Percentiles rank a stretch among this genome's conserved stretches.
Conservation (phyloP, 768 basidiomycete genomes). For the Rubroboletus satanas region DNA sequence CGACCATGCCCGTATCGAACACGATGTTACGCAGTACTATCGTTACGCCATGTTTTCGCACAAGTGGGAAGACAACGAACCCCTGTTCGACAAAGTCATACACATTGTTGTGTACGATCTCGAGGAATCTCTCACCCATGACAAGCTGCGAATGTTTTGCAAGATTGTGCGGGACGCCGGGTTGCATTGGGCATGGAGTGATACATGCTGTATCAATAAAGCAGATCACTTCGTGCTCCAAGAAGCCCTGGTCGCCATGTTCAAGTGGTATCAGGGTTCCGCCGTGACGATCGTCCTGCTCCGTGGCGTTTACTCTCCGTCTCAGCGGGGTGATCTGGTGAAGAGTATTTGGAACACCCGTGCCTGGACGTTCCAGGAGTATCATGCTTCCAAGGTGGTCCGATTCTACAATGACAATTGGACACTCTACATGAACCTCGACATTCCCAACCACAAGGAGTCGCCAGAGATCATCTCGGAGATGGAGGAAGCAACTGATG, state of each 20-base stretch:
- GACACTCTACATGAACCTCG: neutral
- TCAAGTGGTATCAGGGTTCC: neutral
- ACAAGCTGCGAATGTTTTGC: neutral
- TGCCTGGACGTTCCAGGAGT: neutral
- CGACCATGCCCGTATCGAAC: neutral
- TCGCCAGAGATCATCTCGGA: neutral
- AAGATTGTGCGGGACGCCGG: neutral
- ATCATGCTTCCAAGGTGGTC: neutral
- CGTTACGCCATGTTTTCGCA: slow-evolving; percentile 8
- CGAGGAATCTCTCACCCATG: neutral
- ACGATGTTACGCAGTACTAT: neutral
- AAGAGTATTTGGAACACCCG: neutral
- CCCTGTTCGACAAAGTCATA: neutral
- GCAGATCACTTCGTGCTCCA: neutral
- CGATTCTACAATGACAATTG: neutral
- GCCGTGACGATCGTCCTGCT: neutral
- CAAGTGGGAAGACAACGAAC: slow-evolving; percentile 3
- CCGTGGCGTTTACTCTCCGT: neutral
- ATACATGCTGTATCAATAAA: neutral
- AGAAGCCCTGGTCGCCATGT: neutral
- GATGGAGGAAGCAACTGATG: neutral
- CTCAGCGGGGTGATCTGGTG: neutral
- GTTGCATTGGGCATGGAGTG: neutral
- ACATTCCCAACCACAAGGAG: neutral
- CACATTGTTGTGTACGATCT: slow-evolving; percentile 1